Evolutionary conservation across 176 grass and related monocot species (phyloP).

Genomic region (Musa schizocarpa): DNA sequence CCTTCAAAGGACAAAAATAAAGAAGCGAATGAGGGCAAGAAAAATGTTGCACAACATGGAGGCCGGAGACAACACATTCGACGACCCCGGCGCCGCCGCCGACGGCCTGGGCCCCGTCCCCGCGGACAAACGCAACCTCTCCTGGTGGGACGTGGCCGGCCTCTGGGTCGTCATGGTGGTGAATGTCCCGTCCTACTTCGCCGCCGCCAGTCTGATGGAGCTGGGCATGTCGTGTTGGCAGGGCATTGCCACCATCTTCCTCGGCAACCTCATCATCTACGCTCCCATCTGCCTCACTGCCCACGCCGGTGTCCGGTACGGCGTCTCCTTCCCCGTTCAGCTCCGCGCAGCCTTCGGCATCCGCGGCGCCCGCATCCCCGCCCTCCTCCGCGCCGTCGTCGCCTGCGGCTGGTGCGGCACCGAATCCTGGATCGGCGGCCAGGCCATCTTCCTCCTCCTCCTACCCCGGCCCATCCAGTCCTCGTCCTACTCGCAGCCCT

Average conservation of each 20-base stretch:
- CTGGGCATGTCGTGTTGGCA: conserved; percentile 21
- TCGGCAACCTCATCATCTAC: neutral
- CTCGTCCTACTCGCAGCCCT: conserved; percentile 9
- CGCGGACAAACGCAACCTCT: neutral
- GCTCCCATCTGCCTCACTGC: neutral
- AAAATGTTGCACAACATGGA: too few relatives aligned
- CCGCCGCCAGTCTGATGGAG: conserved; percentile 10
- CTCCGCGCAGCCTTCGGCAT: conserved; percentile 8
- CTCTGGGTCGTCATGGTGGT: conserved; percentile 12
- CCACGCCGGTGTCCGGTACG: neutral
- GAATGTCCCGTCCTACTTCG: conserved; percentile 5
- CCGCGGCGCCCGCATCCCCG: conserved; percentile 4
- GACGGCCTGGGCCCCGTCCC: neutral
- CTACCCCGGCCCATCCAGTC: conserved; percentile 12
- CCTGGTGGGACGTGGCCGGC: neutral
- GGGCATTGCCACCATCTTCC: conserved; percentile 3
- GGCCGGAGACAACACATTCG: too few relatives aligned
- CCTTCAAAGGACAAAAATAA: too few relatives aligned
- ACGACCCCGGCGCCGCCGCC: neutral
- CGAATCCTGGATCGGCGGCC: conserved; percentile 29
- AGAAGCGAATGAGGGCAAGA: too few relatives aligned
- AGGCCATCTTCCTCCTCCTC: conserved; percentile 14
- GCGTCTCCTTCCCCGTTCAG: conserved; percentile 9
- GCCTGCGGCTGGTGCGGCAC: conserved; percentile 36
- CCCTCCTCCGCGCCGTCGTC: conserved; percentile 20